Percentiles rank a stretch among this genome's conserved stretches.
These are phyloP conservation scores for Narthecium ossifragum DNA, from an alignment of 106 monocot genomes.

Conservation along the genomic window DNA sequence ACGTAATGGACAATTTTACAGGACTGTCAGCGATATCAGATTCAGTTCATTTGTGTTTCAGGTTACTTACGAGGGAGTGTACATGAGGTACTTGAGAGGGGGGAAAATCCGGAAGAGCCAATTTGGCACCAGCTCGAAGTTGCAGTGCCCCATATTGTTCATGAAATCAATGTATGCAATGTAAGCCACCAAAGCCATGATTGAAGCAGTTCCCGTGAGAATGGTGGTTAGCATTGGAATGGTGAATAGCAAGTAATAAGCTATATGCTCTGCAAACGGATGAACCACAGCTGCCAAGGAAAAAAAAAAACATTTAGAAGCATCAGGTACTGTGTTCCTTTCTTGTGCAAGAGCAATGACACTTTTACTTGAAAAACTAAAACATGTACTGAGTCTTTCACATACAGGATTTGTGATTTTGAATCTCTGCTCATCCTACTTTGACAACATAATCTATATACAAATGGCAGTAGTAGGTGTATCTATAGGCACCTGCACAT, in stretches of 20 bases:
- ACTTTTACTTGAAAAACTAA: no score
- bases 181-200: conserved; percentile 16
- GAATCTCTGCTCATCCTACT: no score
- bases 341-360: no score
- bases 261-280: conserved; percentile 61
- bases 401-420: background rate
- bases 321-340: background rate
- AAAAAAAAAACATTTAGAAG: background rate
- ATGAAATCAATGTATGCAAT: conserved; percentile 62
- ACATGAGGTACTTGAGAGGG: conserved; percentile 85
- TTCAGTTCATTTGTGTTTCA: background rate
- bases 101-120: conserved; percentile 61
- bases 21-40: no score
- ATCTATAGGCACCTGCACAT: no score
- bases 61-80: conserved; percentile 84
- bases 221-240: conserved; percentile 39
- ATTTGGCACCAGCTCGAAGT: conserved; percentile 66
- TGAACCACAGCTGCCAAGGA: conserved; percentile 57
- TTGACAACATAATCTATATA: no score
- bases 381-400: no score
- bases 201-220: conserved; percentile 30
- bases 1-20: no score
- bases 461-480: no score
- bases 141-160: conserved; percentile 90
- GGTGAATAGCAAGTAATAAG: conserved; percentile 39